Evolutionary conservation across 768 basidiomycete species (phyloP), one percentile per base, ranked within the genome.

Genomic region (Pisolithus albus): DNA sequence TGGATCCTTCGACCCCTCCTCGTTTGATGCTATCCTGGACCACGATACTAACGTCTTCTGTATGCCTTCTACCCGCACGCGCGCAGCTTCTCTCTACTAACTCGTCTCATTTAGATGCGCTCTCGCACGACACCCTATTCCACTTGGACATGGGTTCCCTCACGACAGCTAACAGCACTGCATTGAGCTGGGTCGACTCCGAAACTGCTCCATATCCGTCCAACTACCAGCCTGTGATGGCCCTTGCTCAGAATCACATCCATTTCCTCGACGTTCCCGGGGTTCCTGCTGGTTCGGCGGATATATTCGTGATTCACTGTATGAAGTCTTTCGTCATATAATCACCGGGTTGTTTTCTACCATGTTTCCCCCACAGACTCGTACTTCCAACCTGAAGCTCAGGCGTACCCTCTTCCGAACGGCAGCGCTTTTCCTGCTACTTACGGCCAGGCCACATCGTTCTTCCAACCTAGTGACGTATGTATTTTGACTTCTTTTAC

Each of bases 11-110:
- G 82, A 92, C 64, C 77, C 81, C 4, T 66, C 75, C 2, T 78
- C 80, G 18, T 85, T 83, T 60, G 75, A 72, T 24, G 79, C 87
- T 24, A 83, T 95, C 54, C 78, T 97, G 32, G 93, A 97, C 70
- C 93, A 95, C 57, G 93, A 97, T 66, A 97, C 93, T 46, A 93
- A 95, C 55, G 82, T 86, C 53, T 86, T 96, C 70, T 93, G 86
- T 87, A 65, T 56, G 45, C 1, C 26, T 9, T 39, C 43, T 3
- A 15, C 15, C 9, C 24, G 43, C 13, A 9, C 7, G 5, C 18
- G 5, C 21, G 6, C 41, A 16, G 26, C 5, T 4, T 50, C 46
- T 47, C 30, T 36, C 53, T 53, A 57, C 7, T 62, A 32, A 46
- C 37, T 50, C 15, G 13, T 36, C 43, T 19, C 28, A n/a, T 39